These are phyloP conservation scores for Populus davidiana DNA, from an alignment of 345 rosid genomes.

Conservation along the genomic window DNA sequence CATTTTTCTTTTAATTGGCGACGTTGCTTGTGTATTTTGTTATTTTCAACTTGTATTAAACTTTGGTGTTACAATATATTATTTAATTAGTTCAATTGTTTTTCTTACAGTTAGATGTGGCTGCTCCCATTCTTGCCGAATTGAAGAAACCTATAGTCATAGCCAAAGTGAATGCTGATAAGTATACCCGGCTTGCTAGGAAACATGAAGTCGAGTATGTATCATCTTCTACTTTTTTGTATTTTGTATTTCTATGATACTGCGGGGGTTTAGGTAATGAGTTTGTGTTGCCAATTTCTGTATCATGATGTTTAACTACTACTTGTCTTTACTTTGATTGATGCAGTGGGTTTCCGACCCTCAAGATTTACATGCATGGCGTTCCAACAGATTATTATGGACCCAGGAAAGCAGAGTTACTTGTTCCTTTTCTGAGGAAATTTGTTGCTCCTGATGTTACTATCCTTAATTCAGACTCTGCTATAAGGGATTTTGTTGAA, in stretches of 20 bases:
- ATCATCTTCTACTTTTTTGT: background rate
- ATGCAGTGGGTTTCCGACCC: slow-evolving; percentile 78
- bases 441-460: slow-evolving; percentile 90
- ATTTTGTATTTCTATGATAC: background rate
- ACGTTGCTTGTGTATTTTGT: too few relatives aligned
- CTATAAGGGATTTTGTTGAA: slow-evolving; percentile 59
- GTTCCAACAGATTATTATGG: slow-evolving; percentile 79
- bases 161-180: slow-evolving; percentile 88
- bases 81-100: background rate
- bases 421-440: slow-evolving; percentile 78
- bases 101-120: slow-evolving; percentile 72
- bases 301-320: background rate
- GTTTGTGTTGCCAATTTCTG: background rate
- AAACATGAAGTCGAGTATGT: slow-evolving; percentile 83
- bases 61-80: background rate
- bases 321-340: slow-evolving; percentile 2
- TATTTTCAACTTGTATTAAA: background rate
- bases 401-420: slow-evolving; percentile 80
- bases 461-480: slow-evolving; percentile 59
- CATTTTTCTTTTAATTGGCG: background rate
- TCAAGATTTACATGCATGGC: slow-evolving; percentile 80
- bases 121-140: slow-evolving; percentile 72
- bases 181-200: slow-evolving; percentile 54
- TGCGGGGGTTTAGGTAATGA: background rate
- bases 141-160: slow-evolving; percentile 71